Evolutionary conservation across 495 filamentous ascomycete genomes (phyloP).

Genomic region (Penicillium fimorum): DNA sequence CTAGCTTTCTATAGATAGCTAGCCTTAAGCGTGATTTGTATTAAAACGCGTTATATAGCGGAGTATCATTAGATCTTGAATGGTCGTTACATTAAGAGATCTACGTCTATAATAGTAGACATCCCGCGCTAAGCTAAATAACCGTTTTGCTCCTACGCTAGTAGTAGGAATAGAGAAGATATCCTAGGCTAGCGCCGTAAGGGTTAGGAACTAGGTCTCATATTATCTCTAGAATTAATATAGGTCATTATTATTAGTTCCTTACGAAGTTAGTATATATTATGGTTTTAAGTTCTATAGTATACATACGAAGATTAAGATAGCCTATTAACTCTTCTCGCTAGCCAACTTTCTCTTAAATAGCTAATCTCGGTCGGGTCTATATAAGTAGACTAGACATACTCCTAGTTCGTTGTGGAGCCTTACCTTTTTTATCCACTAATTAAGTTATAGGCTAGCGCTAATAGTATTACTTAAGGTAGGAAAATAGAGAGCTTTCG

Average conservation of each 20-base stretch:
- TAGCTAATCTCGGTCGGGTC: not conserved
- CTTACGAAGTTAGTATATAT: slow-evolving; percentile 1
- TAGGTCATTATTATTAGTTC: not conserved
- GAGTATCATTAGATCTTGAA: slow-evolving; percentile 6
- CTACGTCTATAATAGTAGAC: slow-evolving; percentile 1
- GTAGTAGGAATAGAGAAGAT: not conserved
- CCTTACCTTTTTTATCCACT: not conserved
- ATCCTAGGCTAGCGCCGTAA: not conserved
- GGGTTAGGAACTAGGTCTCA: not conserved
- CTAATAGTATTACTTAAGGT: not conserved
- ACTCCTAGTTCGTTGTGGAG: not conserved
- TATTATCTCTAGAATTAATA: not conserved
- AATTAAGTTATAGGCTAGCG: too few relatives aligned
- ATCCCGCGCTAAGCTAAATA: not conserved
- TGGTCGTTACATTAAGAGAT: not conserved
- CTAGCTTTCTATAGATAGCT: slow-evolving; percentile 6
- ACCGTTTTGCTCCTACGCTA: not conserved
- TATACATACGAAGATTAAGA: slow-evolving; percentile 2
- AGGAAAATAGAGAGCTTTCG: slow-evolving; percentile 1
- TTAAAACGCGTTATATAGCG: slow-evolving; percentile 1
- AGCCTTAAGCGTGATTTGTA: slow-evolving; percentile 6
- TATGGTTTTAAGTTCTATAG: not conserved
- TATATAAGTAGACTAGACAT: not conserved
- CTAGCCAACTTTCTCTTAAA: not conserved
- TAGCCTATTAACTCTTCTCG: slow-evolving; percentile 1